phyloP scores from a whole-genome alignment of 768 basidiomycete species.

The Lactifluus subvellereus region DNA sequence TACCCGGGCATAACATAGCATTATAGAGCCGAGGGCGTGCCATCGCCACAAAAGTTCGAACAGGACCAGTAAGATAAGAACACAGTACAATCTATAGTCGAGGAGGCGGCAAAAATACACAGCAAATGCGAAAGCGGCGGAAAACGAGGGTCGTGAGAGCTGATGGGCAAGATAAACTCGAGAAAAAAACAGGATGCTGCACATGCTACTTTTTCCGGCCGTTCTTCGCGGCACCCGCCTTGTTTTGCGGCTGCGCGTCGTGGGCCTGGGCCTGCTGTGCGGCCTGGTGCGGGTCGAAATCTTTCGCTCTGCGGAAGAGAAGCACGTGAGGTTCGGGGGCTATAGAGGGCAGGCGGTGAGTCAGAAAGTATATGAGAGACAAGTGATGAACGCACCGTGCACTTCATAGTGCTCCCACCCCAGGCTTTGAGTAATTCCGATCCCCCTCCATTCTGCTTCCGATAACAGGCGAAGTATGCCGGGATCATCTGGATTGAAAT shows the following conservation, averaged over 20 bases:
- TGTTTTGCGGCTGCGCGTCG: conserved; percentile 25
- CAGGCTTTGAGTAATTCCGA: conserved; percentile 92
- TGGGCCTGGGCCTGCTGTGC: conserved; percentile 21
- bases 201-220: conserved; percentile 37
- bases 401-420: conserved; percentile 98
- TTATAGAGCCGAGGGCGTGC: conserved; percentile 1
- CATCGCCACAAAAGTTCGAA: conserved; percentile 3
- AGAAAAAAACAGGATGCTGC: background rate
- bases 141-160: conserved; percentile 26
- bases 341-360: conserved; percentile 29
- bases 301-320: conserved; percentile 79
- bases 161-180: conserved; percentile 17
- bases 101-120: conserved; percentile 8
- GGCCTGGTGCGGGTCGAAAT: conserved; percentile 39
- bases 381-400: conserved; percentile 52
- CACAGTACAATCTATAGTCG: conserved; percentile 4
- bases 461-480: conserved; percentile 76
- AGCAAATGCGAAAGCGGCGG: conserved; percentile 21
- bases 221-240: conserved; percentile 34
- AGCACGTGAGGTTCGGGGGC: conserved; percentile 93
- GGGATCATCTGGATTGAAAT: conserved; percentile 64
- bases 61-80: conserved; percentile 4
- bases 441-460: conserved; percentile 92
- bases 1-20: conserved; percentile 2
- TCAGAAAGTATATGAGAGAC: conserved; percentile 4